phyloP scores from a whole-genome alignment of 768 basidiomycete genomes.

The Agrocybe pediades region DNA sequence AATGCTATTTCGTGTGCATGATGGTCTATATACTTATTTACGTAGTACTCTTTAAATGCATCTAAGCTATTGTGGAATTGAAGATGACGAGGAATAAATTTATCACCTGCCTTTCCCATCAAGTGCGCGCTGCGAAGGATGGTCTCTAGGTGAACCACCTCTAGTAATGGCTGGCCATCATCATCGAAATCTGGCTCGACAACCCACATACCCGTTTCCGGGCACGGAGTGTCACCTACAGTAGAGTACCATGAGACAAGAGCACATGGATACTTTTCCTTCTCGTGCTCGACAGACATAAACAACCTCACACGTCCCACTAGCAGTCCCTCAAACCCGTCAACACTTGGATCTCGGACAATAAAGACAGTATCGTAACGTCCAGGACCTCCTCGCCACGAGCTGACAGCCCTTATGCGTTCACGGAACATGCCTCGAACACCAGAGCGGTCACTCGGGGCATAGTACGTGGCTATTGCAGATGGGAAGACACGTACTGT shows the following conservation, averaged over 20 bases:
- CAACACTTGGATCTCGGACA: background rate
- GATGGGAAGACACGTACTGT: constrained; percentile 25
- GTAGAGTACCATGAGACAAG: constrained; percentile 25
- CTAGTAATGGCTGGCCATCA: background rate
- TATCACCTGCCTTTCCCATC: constrained; percentile 12
- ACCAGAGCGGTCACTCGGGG: constrained; percentile 35
- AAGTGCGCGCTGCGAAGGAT: constrained; percentile 24
- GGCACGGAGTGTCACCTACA: constrained; percentile 20
- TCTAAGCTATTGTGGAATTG: constrained; percentile 16
- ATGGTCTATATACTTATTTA: constrained; percentile 29
- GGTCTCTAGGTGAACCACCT: constrained; percentile 22
- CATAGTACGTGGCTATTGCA: constrained; percentile 27
- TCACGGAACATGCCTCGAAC: constrained; percentile 23
- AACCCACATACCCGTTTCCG: constrained; percentile 29
- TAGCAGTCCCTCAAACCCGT: constrained; percentile 25
- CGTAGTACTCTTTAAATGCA: constrained; percentile 23
- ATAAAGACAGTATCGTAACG: constrained; percentile 29
- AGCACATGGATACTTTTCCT: constrained; percentile 23
- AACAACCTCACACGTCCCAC: constrained; percentile 26
- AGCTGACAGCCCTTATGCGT: constrained; percentile 23
- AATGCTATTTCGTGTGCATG: constrained; percentile 21
- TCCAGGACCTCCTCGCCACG: constrained; percentile 25
- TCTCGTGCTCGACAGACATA: constrained; percentile 21
- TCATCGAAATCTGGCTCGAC: constrained; percentile 25
- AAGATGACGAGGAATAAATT: constrained; percentile 16